Conservation (phyloP, 306 rosid genomes). For the Ormosia emarginata region DNA sequence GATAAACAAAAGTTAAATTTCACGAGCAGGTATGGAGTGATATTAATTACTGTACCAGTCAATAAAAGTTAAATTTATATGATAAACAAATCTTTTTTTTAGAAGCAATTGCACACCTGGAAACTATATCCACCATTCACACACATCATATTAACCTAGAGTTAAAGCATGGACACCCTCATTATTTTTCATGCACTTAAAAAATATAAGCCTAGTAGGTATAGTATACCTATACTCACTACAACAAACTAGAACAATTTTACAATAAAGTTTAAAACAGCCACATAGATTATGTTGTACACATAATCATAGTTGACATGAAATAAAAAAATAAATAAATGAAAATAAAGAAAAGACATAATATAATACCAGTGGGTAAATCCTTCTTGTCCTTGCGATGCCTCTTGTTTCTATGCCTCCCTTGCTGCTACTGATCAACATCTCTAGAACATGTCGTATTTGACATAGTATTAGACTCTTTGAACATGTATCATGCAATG, state of each 20-base stretch:
- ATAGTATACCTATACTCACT: not conserved
- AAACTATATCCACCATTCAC: not conserved
- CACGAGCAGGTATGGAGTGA: not conserved
- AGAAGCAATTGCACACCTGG: not conserved
- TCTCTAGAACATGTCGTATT: too few relatives aligned
- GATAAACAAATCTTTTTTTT: not conserved
- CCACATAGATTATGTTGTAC: not conserved
- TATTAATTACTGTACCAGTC: not conserved
- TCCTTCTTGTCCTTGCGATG: slow-evolving; percentile 69
- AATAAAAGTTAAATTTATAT: not conserved
- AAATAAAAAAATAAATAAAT: not conserved
- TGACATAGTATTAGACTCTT: too few relatives aligned
- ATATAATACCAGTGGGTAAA: slow-evolving; percentile 60
- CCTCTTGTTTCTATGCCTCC: slow-evolving; percentile 45
- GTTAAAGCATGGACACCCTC: not conserved
- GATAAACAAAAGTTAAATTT: too few relatives aligned
- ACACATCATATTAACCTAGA: not conserved
- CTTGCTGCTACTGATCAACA: slow-evolving; percentile 50
- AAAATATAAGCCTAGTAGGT: not conserved
- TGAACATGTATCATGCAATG: too few relatives aligned
- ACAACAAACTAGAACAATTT: not conserved
- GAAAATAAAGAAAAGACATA: too few relatives aligned
- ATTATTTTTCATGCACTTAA: not conserved
- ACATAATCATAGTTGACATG: not conserved
- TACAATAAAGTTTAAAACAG: not conserved